Evolutionary conservation across 2,329 filamentous ascomycete genomes (phyloP), one percentile per base, ranked within the genome.

Genomic region (Moelleriella libera): DNA sequence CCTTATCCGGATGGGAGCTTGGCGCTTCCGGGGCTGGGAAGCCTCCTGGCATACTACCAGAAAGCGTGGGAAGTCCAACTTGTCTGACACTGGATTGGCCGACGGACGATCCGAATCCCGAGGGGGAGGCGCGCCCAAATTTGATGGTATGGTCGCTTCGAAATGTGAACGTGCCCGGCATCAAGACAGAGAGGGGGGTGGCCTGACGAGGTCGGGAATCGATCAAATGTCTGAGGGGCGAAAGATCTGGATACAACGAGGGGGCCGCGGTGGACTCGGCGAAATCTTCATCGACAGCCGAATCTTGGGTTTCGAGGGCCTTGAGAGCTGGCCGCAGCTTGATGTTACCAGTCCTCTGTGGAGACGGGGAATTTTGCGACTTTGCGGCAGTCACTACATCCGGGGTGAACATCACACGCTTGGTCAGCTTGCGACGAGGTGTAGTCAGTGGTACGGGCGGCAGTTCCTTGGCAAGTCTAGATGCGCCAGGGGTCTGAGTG

Each of bases 361-460:
- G 74, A 3, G 78, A 78, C 6, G 78, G 78, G 2, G 77, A 76
- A 49, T 71, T 66, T 50, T 75, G 70, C 0, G 58, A 53, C 45
- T 67, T 54, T 0, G 64, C 60, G 7, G 67, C 63, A 14, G 67
- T 65, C 52, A 85, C 75, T 37, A 82, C 81, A 51, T 79, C 80
- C 0, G 82, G 82, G 0, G 84, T 88, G 57, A 94, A 95, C 45
- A 85, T 81, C 37, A 94, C 86, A 48, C 78, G 82, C 68, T 94
- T 94, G 14, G 66, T 62, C 39, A 70, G 60, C 62, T 80, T 85
- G 29, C 80, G 75, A 32, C 81, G 80, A 6, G 83, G 84, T 1
- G 83, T 87, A 5, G 78, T 80, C 47, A 78, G 65, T 5, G 75
- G 71, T 14, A 71, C 60, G 3, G 68, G 60, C 46, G 73, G 73